Evolutionary conservation across 2,329 filamentous ascomycete genomes (phyloP).

Genomic region (Hypoxylon sp.): DNA sequence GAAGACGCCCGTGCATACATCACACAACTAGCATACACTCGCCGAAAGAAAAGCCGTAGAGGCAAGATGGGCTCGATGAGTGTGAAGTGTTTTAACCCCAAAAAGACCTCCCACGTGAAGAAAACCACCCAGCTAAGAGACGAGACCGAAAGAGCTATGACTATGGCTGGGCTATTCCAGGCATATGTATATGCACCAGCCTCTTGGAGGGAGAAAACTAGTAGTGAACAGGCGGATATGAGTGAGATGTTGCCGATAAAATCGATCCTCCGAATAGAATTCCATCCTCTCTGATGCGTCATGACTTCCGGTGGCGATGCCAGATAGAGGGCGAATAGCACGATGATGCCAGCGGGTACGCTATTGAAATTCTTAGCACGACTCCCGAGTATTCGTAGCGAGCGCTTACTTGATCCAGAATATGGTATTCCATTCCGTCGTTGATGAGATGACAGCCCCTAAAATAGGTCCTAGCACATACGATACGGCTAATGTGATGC

Average conservation of each 20-base stretch:
- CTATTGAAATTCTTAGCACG: slow-evolving; percentile 53
- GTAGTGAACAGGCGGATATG: slow-evolving; percentile 65
- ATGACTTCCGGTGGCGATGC: slow-evolving; percentile 61
- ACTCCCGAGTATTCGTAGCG: not conserved
- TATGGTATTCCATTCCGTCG: slow-evolving; percentile 70
- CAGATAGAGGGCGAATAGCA: slow-evolving; percentile 63
- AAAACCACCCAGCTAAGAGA: slow-evolving; percentile 65
- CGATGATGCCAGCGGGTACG: slow-evolving; percentile 64
- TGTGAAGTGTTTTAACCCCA: slow-evolving; percentile 57
- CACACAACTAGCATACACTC: slow-evolving; percentile 67
- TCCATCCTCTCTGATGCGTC: slow-evolving; percentile 57
- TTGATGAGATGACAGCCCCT: slow-evolving; percentile 69
- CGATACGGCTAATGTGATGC: slow-evolving; percentile 69
- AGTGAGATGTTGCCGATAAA: slow-evolving; percentile 67
- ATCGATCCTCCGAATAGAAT: slow-evolving; percentile 65
- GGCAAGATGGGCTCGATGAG: slow-evolving; percentile 70
- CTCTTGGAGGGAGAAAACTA: slow-evolving; percentile 71
- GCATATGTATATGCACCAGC: slow-evolving; percentile 66
- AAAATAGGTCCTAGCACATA: slow-evolving; percentile 72
- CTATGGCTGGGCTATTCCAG: slow-evolving; percentile 68
- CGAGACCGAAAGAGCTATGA: slow-evolving; percentile 64
- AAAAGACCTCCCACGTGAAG: slow-evolving; percentile 65
- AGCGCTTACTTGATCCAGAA: slow-evolving; percentile 72
- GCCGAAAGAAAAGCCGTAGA: slow-evolving; percentile 61
- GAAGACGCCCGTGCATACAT: slow-evolving; percentile 57